phyloP scores from a whole-genome alignment of 2,329 filamentous ascomycete genomes.

The Alternaria incomplexa region DNA sequence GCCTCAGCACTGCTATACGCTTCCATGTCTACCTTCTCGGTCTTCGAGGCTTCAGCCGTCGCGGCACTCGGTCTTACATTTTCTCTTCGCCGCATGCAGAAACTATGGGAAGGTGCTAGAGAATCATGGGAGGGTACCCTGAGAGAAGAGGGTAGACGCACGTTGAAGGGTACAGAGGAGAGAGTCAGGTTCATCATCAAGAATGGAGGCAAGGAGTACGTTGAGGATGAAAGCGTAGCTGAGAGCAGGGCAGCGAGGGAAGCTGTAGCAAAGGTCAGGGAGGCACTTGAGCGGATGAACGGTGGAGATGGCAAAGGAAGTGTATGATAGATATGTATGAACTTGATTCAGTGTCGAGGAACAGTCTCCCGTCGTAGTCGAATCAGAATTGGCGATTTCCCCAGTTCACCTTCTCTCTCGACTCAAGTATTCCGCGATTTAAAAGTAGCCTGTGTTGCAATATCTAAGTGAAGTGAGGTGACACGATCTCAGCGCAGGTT shows the following conservation, averaged over 20 bases:
- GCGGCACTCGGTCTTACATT: conserved; percentile 65
- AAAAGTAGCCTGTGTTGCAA: too few species aligned
- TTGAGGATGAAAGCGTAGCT: conserved; percentile 41
- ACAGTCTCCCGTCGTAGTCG: background rate
- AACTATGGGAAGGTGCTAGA: conserved; percentile 62
- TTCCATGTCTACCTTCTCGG: conserved; percentile 57
- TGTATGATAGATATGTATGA: conserved; percentile 10
- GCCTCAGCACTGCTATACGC: conserved; percentile 63
- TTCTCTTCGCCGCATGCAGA: conserved; percentile 64
- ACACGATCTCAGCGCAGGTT: background rate
- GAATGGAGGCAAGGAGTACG: conserved; percentile 46
- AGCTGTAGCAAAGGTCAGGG: conserved; percentile 54
- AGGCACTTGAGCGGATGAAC: conserved; percentile 51
- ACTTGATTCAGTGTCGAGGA: background rate
- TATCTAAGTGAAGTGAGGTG: background rate
- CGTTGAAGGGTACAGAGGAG: conserved; percentile 61
- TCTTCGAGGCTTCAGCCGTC: conserved; percentile 65
- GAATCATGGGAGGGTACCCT: conserved; percentile 59
- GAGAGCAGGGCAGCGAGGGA: conserved; percentile 52
- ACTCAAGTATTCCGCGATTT: background rate
- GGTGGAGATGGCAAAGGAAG: conserved; percentile 12
- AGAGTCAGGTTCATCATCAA: conserved; percentile 55
- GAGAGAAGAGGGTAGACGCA: conserved; percentile 63
- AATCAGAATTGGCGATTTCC: background rate
- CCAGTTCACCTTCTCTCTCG: background rate